Evolutionary conservation across 805 yeast genomes (phyloP).

Genomic region (Ogataea haglerorum): DNA sequence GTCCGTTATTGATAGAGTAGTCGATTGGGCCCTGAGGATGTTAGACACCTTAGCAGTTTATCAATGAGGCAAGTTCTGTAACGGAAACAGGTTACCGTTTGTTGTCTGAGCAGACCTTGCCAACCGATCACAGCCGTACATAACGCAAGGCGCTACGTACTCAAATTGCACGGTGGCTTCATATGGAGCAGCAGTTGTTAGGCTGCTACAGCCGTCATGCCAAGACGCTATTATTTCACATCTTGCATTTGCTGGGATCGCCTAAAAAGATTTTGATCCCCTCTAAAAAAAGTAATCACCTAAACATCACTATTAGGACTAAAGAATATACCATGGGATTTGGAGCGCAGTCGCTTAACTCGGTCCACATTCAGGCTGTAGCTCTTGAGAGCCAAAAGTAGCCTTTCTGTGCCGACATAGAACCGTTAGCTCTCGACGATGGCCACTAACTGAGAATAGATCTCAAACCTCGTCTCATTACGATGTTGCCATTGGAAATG

Average conservation of each 20-base stretch:
- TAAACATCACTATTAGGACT: not conserved
- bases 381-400: conserved; percentile 44
- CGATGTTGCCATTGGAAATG: conserved; percentile 77
- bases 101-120: not conserved
- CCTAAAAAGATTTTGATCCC: not conserved
- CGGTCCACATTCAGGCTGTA: conserved; percentile 41
- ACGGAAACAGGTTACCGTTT: not conserved
- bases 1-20: not conserved
- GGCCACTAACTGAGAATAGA: conserved; percentile 46
- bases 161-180: not conserved
- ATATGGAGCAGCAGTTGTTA: not conserved
- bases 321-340: conserved; percentile 13
- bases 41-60: not conserved
- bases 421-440: conserved; percentile 38
- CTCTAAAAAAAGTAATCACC: not conserved
- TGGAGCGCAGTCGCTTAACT: conserved; percentile 17
- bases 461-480: conserved; percentile 48
- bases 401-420: conserved; percentile 19
- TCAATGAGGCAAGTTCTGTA: conserved; percentile 5
- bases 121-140: not conserved
- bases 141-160: not conserved
- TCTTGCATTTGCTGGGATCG: not conserved
- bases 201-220: not conserved
- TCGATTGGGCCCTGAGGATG: conserved; percentile 2
- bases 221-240: conserved; percentile 5